Conservation (phyloP, 2,329 filamentous ascomycete species). For the Neonectria faginata region DNA sequence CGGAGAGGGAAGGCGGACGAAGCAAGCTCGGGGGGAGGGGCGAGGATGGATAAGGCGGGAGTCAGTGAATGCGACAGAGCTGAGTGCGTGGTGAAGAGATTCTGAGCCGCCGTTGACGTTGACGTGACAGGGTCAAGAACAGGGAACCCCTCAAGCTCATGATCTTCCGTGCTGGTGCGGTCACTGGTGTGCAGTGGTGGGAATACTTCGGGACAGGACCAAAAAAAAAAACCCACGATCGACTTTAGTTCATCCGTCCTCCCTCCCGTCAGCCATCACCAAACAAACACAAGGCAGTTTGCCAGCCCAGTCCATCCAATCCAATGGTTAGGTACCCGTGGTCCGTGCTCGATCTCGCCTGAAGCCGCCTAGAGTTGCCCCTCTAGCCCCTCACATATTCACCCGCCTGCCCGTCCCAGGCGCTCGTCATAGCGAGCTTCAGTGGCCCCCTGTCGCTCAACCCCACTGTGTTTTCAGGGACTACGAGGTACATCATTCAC, state of each 20-base stretch:
- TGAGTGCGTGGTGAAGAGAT: constrained; percentile 23
- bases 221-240: constrained; percentile 14
- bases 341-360: constrained; percentile 1
- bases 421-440: constrained; percentile 23
- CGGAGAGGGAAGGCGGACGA: constrained; percentile 37
- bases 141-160: constrained; percentile 33
- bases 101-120: constrained; percentile 25
- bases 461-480: constrained; percentile 26
- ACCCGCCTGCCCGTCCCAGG: neutral
- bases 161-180: constrained; percentile 21
- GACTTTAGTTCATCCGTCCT: neutral
- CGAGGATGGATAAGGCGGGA: constrained; percentile 10
- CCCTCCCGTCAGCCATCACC: neutral
- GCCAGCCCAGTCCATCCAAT: neutral
- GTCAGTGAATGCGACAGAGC: constrained; percentile 24
- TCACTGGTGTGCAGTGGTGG: constrained; percentile 16
- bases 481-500: constrained; percentile 4
- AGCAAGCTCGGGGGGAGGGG: constrained; percentile 9
- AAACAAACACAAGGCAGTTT: too few relatives aligned
- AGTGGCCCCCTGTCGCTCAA: constrained; percentile 10
- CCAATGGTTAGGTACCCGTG: neutral
- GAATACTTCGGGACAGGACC: constrained; percentile 32
- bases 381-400: constrained; percentile 5
- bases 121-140: constrained; percentile 24
- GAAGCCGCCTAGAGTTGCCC: constrained; percentile 1